Conservation (phyloP, 1,284 basidiomycete species). For the Pholiota adiposa region DNA sequence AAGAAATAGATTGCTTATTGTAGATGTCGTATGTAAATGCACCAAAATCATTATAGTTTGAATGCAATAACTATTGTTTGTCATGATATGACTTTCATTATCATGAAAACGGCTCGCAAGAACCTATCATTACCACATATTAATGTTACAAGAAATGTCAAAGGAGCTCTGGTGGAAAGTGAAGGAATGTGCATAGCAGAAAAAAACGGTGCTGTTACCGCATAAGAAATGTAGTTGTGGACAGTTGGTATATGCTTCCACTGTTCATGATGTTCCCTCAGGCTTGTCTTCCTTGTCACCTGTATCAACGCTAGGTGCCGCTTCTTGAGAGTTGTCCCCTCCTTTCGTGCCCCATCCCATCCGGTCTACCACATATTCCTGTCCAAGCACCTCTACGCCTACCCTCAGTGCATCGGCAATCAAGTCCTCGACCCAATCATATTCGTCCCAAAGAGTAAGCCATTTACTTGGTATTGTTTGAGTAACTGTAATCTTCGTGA, state of each 20-base stretch:
- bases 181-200: not conserved
- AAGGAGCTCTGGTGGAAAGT: not conserved
- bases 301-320: slow-evolving; percentile 27
- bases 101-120: not conserved
- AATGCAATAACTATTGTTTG: slow-evolving; percentile 1
- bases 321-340: slow-evolving; percentile 21
- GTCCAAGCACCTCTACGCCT: slow-evolving; percentile 84
- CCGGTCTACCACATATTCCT: slow-evolving; percentile 82
- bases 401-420: slow-evolving; percentile 85
- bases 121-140: slow-evolving; percentile 7
- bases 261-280: slow-evolving; percentile 38
- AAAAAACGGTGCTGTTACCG: too few species aligned
- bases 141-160: slow-evolving; percentile 13
- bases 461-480: slow-evolving; percentile 83
- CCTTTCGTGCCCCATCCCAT: slow-evolving; percentile 71
- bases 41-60: slow-evolving; percentile 1
- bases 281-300: slow-evolving; percentile 32
- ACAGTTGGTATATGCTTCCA: too few species aligned
- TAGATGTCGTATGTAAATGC: slow-evolving; percentile 3
- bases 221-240: too few species aligned
- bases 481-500: slow-evolving; percentile 77
- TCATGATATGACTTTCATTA: slow-evolving; percentile 11
- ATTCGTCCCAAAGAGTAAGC: slow-evolving; percentile 88
- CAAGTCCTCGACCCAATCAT: slow-evolving; percentile 95
- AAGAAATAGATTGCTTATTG: slow-evolving; percentile 64